A percentile compares a stretch with the other conserved stretches of the same genome.
These are phyloP conservation scores for Alternaria viburni DNA, from an alignment of 2,329 filamentous ascomycete species.

Conservation along the genomic window DNA sequence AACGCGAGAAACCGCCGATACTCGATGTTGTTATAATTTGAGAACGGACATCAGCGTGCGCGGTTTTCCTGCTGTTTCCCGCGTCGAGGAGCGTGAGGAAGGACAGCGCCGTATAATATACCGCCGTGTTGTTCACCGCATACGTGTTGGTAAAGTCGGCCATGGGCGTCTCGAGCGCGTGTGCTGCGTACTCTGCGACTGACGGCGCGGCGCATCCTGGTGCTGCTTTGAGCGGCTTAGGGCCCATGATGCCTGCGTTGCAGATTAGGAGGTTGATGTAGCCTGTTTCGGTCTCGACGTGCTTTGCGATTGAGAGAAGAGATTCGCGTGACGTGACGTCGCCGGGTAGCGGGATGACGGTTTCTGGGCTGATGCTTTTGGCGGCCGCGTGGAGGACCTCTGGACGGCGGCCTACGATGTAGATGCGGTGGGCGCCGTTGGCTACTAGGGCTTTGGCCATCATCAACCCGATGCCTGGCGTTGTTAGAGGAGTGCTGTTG, in stretches of 20 bases:
- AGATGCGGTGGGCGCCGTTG: conserved; percentile 27
- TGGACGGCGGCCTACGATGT: conserved; percentile 27
- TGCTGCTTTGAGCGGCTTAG: conserved; percentile 19
- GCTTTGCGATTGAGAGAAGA: conserved; percentile 17
- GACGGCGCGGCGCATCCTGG: conserved; percentile 15
- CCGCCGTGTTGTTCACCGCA: conserved; percentile 50
- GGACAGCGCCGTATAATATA: conserved; percentile 51
- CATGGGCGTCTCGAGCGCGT: conserved; percentile 27
- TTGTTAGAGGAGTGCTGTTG: neutral
- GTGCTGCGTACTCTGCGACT: conserved; percentile 22
- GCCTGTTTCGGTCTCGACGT: conserved; percentile 15
- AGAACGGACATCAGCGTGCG: conserved; percentile 14
- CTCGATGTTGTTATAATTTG: conserved; percentile 31
- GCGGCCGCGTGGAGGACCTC: conserved; percentile 18
- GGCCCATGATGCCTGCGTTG: conserved; percentile 34
- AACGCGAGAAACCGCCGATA: conserved; percentile 9
- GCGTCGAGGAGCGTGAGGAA: conserved; percentile 53
- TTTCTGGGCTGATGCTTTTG: conserved; percentile 10
- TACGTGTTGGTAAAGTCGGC: conserved; percentile 44
- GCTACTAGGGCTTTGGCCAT: conserved; percentile 25
- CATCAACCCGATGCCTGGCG: conserved; percentile 26
- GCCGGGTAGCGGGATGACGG: conserved; percentile 25
- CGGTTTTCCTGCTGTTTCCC: conserved; percentile 39
- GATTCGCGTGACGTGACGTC: conserved; percentile 25
- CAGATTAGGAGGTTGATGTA: conserved; percentile 31